Conservation (phyloP, 2,329 filamentous ascomycete genomes). For the Decorospora gaudefroyi region DNA sequence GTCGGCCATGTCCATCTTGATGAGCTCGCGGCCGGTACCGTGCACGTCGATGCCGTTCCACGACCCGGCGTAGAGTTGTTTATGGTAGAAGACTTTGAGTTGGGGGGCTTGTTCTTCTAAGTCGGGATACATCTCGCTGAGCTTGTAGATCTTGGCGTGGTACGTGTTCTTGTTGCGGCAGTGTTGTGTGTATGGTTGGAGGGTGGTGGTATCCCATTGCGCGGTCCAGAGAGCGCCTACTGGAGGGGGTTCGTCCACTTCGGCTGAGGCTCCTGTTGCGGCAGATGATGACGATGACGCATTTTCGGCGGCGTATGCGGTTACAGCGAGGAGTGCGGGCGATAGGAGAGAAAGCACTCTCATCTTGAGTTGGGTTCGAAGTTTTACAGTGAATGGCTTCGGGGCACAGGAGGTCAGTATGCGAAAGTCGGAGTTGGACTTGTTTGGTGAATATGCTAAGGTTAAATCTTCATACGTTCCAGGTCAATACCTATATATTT, state of each 20-base stretch:
- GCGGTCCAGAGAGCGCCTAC: slow-evolving; percentile 40
- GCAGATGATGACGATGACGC: slow-evolving; percentile 17
- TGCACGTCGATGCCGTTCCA: slow-evolving; percentile 61
- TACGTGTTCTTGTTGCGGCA: slow-evolving; percentile 27
- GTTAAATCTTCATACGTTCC: too few species aligned
- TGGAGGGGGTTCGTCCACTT: slow-evolving; percentile 34
- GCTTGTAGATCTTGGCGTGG: slow-evolving; percentile 38
- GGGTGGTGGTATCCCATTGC: slow-evolving; percentile 31
- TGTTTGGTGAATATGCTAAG: too few species aligned
- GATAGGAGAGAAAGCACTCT: slow-evolving; percentile 28
- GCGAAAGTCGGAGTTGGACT: too few species aligned
- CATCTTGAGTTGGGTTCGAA: slow-evolving; percentile 26
- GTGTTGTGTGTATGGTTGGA: slow-evolving; percentile 29
- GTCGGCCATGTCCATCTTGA: slow-evolving; percentile 55
- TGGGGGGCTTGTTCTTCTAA: slow-evolving; percentile 39
- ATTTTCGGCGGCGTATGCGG: slow-evolving; percentile 21
- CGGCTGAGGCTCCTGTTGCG: slow-evolving; percentile 15
- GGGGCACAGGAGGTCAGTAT: too few species aligned
- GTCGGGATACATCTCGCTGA: slow-evolving; percentile 40
- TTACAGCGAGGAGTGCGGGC: slow-evolving; percentile 28
- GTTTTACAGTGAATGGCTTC: too few species aligned
- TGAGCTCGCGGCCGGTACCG: slow-evolving; percentile 54
- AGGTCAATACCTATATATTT: too few species aligned
- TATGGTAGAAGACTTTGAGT: slow-evolving; percentile 47
- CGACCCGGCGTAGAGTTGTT: slow-evolving; percentile 54